Conservation (phyloP, 2,329 filamentous ascomycete species). For the Neonectria neomacrospora region DNA sequence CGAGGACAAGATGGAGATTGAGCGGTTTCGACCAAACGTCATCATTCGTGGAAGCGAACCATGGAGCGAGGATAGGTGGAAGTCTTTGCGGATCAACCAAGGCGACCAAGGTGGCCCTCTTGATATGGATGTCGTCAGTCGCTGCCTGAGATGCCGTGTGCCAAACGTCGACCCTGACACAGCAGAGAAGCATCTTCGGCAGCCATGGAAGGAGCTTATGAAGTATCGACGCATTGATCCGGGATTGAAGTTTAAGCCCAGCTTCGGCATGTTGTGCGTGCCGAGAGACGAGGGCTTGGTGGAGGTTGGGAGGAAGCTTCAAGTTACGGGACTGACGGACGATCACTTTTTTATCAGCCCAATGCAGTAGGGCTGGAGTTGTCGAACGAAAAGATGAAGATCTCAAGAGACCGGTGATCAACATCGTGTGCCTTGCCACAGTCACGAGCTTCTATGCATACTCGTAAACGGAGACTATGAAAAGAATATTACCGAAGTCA, state of each 20-base stretch:
- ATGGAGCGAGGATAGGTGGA: slow-evolving; percentile 74
- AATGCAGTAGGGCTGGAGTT: slow-evolving; percentile 40
- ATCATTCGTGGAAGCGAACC: slow-evolving; percentile 65
- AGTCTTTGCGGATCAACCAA: slow-evolving; percentile 60
- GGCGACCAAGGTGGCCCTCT: slow-evolving; percentile 41
- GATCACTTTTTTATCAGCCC: slow-evolving; percentile 56
- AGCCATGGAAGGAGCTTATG: slow-evolving; percentile 72
- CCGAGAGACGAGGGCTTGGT: slow-evolving; percentile 65
- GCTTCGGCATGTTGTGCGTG: slow-evolving; percentile 74
- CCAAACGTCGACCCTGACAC: slow-evolving; percentile 74
- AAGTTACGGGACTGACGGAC: slow-evolving; percentile 67
- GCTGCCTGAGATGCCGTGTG: slow-evolving; percentile 70
- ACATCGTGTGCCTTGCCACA: too few relatives aligned
- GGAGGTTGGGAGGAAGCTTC: slow-evolving; percentile 67
- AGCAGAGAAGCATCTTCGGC: slow-evolving; percentile 64
- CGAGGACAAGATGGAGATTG: slow-evolving; percentile 63
- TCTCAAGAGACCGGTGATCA: too few relatives aligned
- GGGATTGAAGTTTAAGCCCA: slow-evolving; percentile 72
- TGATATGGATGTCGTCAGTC: slow-evolving; percentile 66
- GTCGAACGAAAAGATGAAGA: too few relatives aligned
- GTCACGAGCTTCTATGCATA: too few relatives aligned
- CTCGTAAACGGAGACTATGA: too few relatives aligned
- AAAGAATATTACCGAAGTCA: too few relatives aligned
- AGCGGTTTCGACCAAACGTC: slow-evolving; percentile 73
- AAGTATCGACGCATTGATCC: slow-evolving; percentile 69